These are phyloP conservation scores for Monosporascus sp. DNA, from an alignment of 2,329 filamentous ascomycete species.

Conservation along the genomic window DNA sequence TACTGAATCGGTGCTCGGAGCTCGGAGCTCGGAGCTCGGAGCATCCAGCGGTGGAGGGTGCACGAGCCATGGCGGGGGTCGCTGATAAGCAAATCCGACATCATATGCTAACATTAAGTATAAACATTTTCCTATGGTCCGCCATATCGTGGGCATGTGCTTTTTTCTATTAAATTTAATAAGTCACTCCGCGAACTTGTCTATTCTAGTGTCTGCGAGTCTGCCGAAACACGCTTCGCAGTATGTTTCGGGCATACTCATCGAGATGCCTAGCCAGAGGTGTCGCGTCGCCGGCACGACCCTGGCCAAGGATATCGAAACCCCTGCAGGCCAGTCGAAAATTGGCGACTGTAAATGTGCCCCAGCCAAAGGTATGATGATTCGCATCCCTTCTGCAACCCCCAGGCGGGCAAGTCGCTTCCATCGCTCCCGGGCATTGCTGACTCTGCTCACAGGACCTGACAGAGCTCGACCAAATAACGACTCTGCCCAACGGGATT, in stretches of 20 bases:
- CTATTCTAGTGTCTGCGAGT: neutral
- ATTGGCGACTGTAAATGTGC: neutral
- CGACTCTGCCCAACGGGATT: slow-evolving; percentile 84
- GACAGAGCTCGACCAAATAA: slow-evolving; percentile 80
- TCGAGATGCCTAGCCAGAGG: neutral
- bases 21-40: neutral
- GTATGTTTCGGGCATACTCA: neutral
- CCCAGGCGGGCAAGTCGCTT: neutral
- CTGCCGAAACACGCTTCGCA: neutral
- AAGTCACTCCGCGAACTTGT: neutral
- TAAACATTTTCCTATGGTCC: neutral
- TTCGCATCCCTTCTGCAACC: neutral
- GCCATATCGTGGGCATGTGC: neutral
- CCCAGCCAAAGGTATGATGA: neutral
- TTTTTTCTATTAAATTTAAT: no score
- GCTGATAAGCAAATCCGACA: neutral
- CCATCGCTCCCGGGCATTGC: neutral
- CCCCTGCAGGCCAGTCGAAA: neutral
- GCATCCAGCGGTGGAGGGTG: neutral
- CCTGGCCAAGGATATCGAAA: neutral
- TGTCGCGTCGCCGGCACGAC: neutral
- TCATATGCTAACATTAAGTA: neutral
- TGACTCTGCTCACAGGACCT: slow-evolving; percentile 60
- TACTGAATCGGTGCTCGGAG: neutral
- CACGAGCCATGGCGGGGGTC: neutral